Conservation (phyloP, 805 yeast species). For the Ogataea pini region DNA sequence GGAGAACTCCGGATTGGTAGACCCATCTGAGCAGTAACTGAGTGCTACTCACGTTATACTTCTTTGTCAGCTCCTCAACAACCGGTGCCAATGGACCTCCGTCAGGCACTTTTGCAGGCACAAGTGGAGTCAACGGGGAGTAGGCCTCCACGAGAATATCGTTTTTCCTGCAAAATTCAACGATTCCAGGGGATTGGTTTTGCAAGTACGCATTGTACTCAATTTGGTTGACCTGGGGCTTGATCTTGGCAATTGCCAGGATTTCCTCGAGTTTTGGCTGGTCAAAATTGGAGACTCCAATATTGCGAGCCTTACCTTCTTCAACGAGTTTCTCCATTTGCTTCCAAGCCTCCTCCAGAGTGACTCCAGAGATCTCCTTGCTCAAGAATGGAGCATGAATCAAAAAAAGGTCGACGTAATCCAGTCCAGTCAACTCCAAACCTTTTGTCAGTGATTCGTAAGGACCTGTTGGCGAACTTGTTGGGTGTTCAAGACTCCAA, state of each 20-base stretch:
- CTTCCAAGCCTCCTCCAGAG: conserved; percentile 52
- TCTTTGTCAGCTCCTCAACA: conserved; percentile 45
- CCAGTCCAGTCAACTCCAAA: conserved; percentile 48
- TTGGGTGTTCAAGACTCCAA: conserved; percentile 29
- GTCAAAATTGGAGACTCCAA: conserved; percentile 65
- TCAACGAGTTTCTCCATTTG: conserved; percentile 45
- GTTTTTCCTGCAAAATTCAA: conserved; percentile 50
- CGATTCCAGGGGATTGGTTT: conserved; percentile 58
- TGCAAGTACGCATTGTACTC: conserved; percentile 69
- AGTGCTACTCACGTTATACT: conserved; percentile 61
- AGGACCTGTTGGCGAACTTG: conserved; percentile 40
- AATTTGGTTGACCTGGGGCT: conserved; percentile 67
- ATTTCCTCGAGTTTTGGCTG: conserved; percentile 45
- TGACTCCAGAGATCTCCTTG: conserved; percentile 42
- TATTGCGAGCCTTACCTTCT: conserved; percentile 47
- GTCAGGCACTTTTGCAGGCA: conserved; percentile 38
- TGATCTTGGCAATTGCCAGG: conserved; percentile 42
- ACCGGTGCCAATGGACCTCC: conserved; percentile 42
- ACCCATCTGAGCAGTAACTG: conserved; percentile 73
- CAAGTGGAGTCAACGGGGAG: conserved; percentile 68
- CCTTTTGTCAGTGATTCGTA: conserved; percentile 48
- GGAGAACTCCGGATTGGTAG: conserved; percentile 61
- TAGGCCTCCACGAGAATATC: conserved; percentile 61
- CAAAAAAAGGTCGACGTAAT: conserved; percentile 61
- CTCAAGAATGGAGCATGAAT: conserved; percentile 59